phyloP scores from a whole-genome alignment of 768 basidiomycete species.

The Rickenella mellea region DNA sequence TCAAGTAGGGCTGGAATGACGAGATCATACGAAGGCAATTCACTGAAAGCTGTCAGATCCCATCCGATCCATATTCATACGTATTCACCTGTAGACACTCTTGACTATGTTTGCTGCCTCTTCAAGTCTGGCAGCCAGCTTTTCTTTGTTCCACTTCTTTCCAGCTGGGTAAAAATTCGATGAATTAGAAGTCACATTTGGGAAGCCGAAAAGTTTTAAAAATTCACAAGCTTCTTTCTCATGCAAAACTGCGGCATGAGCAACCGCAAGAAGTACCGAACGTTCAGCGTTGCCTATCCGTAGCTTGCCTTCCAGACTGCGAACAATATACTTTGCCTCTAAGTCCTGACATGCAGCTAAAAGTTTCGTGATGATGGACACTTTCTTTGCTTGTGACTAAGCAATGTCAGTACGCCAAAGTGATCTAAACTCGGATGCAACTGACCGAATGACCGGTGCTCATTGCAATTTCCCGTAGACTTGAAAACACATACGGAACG shows the following conservation, averaged over 20 bases:
- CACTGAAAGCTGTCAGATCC: conserved; percentile 35
- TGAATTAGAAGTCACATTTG: conserved; percentile 2
- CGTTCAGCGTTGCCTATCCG: conserved; percentile 96
- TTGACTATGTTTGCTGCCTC: conserved; percentile 73
- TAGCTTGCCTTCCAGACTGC: conserved; percentile 92
- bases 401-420: conserved; percentile 4
- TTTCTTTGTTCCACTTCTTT: conserved; percentile 70
- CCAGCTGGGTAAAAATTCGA: conserved; percentile 31
- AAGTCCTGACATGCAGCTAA: conserved; percentile 84
- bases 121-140: conserved; percentile 63
- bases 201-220: background rate
- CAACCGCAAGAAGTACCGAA: conserved; percentile 89
- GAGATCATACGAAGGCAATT: conserved; percentile 85
- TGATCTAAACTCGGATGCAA: background rate
- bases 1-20: conserved; percentile 86
- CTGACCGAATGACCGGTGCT: conserved; percentile 75
- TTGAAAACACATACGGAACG: conserved; percentile 82
- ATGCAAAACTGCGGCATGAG: conserved; percentile 81
- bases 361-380: conserved; percentile 88
- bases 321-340: conserved; percentile 95
- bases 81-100: conserved; percentile 77
- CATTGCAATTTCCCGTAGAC: conserved; percentile 82
- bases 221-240: conserved; percentile 54
- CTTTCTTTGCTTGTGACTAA: conserved; percentile 92
- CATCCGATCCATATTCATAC: background rate